Conservation (phyloP, 495 filamentous ascomycete genomes). For the Penicillium turbatum region DNA sequence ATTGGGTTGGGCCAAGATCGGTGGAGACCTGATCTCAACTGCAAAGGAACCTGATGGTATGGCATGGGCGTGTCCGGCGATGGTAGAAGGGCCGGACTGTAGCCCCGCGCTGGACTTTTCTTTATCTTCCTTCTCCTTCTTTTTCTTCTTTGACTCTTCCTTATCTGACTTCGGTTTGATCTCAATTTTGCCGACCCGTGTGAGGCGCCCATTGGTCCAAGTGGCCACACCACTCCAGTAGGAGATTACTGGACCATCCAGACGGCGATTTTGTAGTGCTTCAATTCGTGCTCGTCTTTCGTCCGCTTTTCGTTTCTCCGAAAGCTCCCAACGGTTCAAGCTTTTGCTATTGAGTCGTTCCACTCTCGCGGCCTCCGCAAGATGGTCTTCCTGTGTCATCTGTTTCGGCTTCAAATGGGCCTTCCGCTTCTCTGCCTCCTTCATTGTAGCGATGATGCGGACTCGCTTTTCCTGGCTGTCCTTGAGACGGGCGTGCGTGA, state of each 20-base stretch:
- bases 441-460: conserved; percentile 78
- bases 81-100: conserved; percentile 17
- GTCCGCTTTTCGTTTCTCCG: conserved; percentile 79
- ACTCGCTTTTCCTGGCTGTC: conserved; percentile 76
- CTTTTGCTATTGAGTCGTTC: conserved; percentile 86
- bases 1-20: background rate
- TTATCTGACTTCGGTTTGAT: conserved; percentile 48
- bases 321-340: conserved; percentile 89
- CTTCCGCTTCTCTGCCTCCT: conserved; percentile 75
- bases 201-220: conserved; percentile 70
- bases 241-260: conserved; percentile 85
- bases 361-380: conserved; percentile 76
- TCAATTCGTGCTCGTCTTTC: conserved; percentile 76
- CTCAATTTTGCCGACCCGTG: conserved; percentile 65
- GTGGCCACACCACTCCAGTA: conserved; percentile 88
- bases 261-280: conserved; percentile 75
- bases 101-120: conserved; percentile 21
- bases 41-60: background rate
- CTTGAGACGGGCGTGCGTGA: conserved; percentile 75
- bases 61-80: conserved; percentile 11
- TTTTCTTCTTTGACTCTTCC: conserved; percentile 37
- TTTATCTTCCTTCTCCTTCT: conserved; percentile 35
- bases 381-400: conserved; percentile 85
- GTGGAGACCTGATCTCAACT: background rate
- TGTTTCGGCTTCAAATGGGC: conserved; percentile 68